Percentiles rank a stretch among this genome's conserved stretches.
These are phyloP conservation scores for Pythium grandisporangium DNA, from an alignment of 352 stramenopile species.

Conservation along the genomic window DNA sequence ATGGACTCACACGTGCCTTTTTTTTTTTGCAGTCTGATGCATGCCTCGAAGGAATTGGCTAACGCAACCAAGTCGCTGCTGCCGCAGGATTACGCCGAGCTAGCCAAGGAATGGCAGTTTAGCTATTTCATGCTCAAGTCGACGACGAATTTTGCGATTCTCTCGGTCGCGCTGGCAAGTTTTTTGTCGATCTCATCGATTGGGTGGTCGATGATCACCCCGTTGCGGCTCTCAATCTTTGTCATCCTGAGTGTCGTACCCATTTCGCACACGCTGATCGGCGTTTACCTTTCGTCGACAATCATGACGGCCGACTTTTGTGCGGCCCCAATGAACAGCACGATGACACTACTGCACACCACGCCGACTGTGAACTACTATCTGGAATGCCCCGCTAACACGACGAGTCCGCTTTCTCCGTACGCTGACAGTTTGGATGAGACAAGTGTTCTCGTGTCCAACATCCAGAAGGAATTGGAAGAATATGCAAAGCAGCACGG, in stretches of 20 bases:
- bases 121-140: constrained; percentile 80
- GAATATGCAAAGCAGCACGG: constrained; percentile 37
- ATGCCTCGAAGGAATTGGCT: constrained; percentile 37
- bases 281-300: constrained; percentile 66
- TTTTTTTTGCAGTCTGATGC: constrained; percentile 23
- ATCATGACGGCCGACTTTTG: constrained; percentile 81
- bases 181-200: constrained; percentile 77
- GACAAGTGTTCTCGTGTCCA: constrained; percentile 15
- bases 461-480: constrained; percentile 41
- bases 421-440: constrained; percentile 21
- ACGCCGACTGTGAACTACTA: constrained; percentile 51
- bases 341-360: constrained; percentile 37
- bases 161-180: constrained; percentile 57
- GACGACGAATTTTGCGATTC: constrained; percentile 70
- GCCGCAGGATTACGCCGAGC: constrained; percentile 40
- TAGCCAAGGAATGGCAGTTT: constrained; percentile 52
- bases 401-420: constrained; percentile 29
- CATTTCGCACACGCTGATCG: constrained; percentile 72
- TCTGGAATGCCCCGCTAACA: constrained; percentile 45
- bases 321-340: constrained; percentile 55
- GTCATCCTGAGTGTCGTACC: constrained; percentile 68
- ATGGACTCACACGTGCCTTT: too few relatives aligned
- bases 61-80: constrained; percentile 44
- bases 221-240: constrained; percentile 65
- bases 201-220: constrained; percentile 70